phyloP scores from a whole-genome alignment of 306 rosid species.

The Trifolium dubium region DNA sequence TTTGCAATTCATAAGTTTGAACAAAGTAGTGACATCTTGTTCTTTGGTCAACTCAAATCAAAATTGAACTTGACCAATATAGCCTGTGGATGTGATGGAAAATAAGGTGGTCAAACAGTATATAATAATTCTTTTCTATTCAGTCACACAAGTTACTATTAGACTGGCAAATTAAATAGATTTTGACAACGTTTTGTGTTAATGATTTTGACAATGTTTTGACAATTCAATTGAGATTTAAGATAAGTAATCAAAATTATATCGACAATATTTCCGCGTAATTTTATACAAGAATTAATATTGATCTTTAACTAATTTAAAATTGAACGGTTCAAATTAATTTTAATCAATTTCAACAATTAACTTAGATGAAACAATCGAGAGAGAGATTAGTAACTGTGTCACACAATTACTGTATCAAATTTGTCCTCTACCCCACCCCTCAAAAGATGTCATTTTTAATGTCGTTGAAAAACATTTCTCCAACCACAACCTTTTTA shows the following conservation, averaged over 20 bases:
- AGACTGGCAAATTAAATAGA: neutral
- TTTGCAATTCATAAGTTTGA: neutral
- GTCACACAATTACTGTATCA: neutral
- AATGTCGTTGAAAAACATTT: slow-evolving; percentile 35
- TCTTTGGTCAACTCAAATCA: slow-evolving; percentile 42
- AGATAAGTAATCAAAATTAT: slow-evolving; percentile 28
- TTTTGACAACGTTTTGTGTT: slow-evolving; percentile 33
- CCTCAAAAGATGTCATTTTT: slow-evolving; percentile 34
- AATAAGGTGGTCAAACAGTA: slow-evolving; percentile 45
- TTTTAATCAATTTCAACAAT: too few species aligned
- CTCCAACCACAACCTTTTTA: slow-evolving; percentile 23
- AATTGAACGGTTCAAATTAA: too few species aligned
- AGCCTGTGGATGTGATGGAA: slow-evolving; percentile 45
- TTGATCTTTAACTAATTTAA: too few species aligned
- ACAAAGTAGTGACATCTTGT: neutral
- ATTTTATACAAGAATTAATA: too few species aligned
- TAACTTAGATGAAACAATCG: neutral
- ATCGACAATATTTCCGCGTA: too few species aligned
- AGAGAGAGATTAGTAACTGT: neutral
- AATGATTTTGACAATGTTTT: too few species aligned
- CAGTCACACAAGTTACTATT: slow-evolving; percentile 33
- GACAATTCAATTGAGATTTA: slow-evolving; percentile 30
- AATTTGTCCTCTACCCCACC: neutral
- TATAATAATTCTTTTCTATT: slow-evolving; percentile 37
- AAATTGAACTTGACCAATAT: slow-evolving; percentile 36